phyloP scores from a whole-genome alignment of 2,329 filamentous ascomycete species.

The Monosporascus ibericus region DNA sequence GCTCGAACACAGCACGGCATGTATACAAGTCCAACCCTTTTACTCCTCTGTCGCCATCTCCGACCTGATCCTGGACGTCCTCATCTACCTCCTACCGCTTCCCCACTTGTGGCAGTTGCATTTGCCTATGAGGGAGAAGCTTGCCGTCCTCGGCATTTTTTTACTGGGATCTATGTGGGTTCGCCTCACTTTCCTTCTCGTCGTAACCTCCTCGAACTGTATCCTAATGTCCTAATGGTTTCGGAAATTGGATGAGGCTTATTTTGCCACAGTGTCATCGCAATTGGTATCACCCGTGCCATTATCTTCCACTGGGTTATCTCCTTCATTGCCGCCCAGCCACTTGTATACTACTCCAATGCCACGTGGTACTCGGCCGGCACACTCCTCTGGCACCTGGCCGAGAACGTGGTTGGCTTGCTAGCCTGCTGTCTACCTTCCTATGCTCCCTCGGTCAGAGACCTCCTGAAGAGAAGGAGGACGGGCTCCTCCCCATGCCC shows the following conservation, averaged over 20 bases:
- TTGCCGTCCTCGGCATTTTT: slow-evolving; percentile 11
- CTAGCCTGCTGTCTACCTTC: slow-evolving; percentile 10
- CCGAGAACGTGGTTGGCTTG: slow-evolving; percentile 10
- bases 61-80: slow-evolving; percentile 10
- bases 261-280: slow-evolving; percentile 1
- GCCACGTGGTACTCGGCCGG: slow-evolving; percentile 12
- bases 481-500: background rate
- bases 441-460: slow-evolving; percentile 5
- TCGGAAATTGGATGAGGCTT: too few relatives aligned
- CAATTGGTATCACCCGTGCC: slow-evolving; percentile 9
- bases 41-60: slow-evolving; percentile 10
- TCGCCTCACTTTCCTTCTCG: background rate
- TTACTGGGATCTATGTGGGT: slow-evolving; percentile 12
- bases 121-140: slow-evolving; percentile 8
- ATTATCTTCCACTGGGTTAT: slow-evolving; percentile 11
- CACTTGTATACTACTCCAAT: slow-evolving; percentile 6
- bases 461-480: background rate
- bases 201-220: too few relatives aligned
- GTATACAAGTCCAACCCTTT: slow-evolving; percentile 6
- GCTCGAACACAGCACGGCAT: slow-evolving; percentile 5
- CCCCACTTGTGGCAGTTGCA: slow-evolving; percentile 7
- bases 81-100: slow-evolving; percentile 12
- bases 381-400: slow-evolving; percentile 13
- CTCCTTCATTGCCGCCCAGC: slow-evolving; percentile 5
- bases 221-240: too few relatives aligned